Conservation (phyloP, 208 protist species). For the Leishmania mexicana region DNA sequence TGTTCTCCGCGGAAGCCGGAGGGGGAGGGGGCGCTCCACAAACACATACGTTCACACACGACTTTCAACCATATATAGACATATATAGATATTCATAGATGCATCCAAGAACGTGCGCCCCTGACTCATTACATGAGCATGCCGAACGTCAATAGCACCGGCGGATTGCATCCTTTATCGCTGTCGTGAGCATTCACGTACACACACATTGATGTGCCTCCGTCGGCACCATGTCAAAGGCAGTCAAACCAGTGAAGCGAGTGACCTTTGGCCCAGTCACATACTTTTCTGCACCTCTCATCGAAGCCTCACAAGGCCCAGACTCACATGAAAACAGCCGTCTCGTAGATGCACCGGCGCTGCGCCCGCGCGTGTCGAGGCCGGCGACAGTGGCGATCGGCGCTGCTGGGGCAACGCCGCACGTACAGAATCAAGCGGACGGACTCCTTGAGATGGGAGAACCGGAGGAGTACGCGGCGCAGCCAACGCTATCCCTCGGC, state of each 20-base stretch:
- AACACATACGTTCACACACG: not conserved
- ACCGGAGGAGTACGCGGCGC: not conserved
- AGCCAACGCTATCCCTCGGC: not conserved
- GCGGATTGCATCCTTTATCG: not conserved
- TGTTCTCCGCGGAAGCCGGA: not conserved
- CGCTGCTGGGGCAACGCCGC: not conserved
- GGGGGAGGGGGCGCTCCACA: not conserved
- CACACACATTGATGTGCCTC: no score
- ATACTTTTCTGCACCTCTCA: not conserved
- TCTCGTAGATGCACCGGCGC: not conserved
- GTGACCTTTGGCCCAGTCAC: slow-evolving; percentile 21
- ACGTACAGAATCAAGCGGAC: not conserved
- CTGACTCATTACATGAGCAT: not conserved
- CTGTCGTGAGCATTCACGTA: not conserved
- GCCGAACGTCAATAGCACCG: not conserved
- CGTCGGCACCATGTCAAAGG: not conserved
- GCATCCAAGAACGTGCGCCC: not conserved
- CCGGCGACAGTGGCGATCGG: not conserved
- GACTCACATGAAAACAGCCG: not conserved
- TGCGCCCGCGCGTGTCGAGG: not conserved
- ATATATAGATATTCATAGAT: not conserved
- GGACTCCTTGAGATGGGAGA: not conserved
- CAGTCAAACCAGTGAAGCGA: slow-evolving; percentile 4
- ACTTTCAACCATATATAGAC: not conserved
- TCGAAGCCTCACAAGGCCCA: not conserved